Evolutionary conservation across 2,329 filamentous ascomycete genomes (phyloP), one percentile per base, ranked within the genome.

Genomic region (Xylariales sp.): DNA sequence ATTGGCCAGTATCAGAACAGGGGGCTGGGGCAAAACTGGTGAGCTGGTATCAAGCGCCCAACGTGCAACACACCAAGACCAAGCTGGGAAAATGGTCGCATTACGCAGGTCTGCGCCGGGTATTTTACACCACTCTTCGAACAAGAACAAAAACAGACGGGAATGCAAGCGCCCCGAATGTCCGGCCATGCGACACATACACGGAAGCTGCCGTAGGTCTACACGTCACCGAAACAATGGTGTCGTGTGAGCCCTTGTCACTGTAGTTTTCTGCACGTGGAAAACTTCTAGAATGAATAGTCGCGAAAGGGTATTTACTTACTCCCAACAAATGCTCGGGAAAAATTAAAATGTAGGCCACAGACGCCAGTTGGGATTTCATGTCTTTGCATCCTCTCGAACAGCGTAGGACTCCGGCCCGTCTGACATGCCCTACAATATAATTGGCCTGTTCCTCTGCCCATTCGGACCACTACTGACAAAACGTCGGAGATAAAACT

Each of bases 71-170:
- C 36, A 8, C 8, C 5, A 39, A 10, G n/a, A 46, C 41, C 7
- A 16, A 30, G 30, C 55, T 53, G 58, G 39, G 45, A 61, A 45
- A 36, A 36, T 53, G 23, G 48, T 32, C 53, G 28, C 58, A 7
- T 18, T 23, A 36, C 48, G 16, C 12, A 10, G 36, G 36, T 39
- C 12, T 8, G 36, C 36, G 36, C 16, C 10, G 46, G 8, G 23
- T 1, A 16, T 16, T 30, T 60, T 9, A 14, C 16, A 41, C 46
- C 58, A 53, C 41, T 60, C 46, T 34, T 30, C 30, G 18, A 8
- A 14, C 32, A 14, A 14, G 23, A 32, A 23, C 46, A 36, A 14
- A n/a, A 14, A 1, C 14, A 14, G 54, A 2, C 39, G 14, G 14
- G 14, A 12, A 41, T 41, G 12, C 5, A 41, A 41, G 39, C 39